These are phyloP conservation scores for Acacia crassicarpa DNA, from an alignment of 306 rosid genomes.

Conservation along the genomic window DNA sequence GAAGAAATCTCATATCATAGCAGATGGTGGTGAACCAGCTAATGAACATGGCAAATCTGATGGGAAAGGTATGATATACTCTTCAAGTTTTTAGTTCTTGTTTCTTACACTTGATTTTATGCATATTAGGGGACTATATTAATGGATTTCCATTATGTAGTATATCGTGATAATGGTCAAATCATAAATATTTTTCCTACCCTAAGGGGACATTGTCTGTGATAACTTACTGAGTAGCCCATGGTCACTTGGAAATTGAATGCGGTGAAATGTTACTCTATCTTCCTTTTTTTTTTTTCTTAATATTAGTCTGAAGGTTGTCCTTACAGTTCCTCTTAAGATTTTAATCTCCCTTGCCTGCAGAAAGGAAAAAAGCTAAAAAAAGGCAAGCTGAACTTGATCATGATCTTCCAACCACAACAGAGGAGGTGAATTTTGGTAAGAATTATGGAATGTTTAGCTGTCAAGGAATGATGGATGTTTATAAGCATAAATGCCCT, in stretches of 20 bases:
- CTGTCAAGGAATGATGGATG: not conserved
- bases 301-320: not conserved
- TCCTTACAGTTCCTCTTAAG: constrained; percentile 21
- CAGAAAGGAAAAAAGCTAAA: constrained; percentile 34
- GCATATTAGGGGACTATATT: not conserved
- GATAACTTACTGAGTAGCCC: constrained; percentile 21
- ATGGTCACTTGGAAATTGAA: not conserved
- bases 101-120: not conserved
- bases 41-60: constrained; percentile 32
- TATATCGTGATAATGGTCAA: not conserved
- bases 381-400: constrained; percentile 42
- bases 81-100: constrained; percentile 4
- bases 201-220: constrained; percentile 11
- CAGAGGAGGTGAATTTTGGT: constrained; percentile 37
- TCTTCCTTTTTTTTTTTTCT: not conserved
- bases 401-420: constrained; percentile 34
- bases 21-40: constrained; percentile 27
- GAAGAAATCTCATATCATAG: constrained; percentile 38
- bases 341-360: constrained; percentile 26
- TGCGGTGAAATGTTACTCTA: not conserved
- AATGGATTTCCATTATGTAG: not conserved
- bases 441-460: constrained; percentile 24
- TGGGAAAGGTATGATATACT: constrained; percentile 36
- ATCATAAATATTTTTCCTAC: constrained; percentile 10
- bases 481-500: not conserved